Base-by-base conservation (phyloP, 2,329 filamentous ascomycete species). In the Pseudopyrenochaeta lycopersici region DNA sequence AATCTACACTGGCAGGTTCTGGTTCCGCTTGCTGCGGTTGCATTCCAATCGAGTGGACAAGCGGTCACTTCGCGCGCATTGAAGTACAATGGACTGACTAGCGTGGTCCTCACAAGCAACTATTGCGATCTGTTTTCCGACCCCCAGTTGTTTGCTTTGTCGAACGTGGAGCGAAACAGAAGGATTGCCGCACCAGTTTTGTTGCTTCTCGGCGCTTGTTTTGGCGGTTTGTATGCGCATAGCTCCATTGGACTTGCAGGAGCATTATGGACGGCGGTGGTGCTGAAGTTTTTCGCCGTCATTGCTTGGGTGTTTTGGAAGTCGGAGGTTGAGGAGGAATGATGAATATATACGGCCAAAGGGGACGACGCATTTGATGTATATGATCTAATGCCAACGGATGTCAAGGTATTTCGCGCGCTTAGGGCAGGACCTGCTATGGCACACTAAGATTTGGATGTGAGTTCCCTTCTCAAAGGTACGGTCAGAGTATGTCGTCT, bases 71-170 rank as follows among this genome's bases (percentile, higher is more conserved):
- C 88, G 64, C 79, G 90, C 3, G 86, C 89, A 0, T 75, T 94
- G 54, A 84, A 87, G 64, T 89, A 88, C 68, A 87, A 86, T 52
- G 85, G 87, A 2, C 77, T 94, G 17, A 92, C 90, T 0, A 92
- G 88, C 56, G 90, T 92, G 14, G 91, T 93, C 2, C 76, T 95
- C 54, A 94, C 91, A 1, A 92, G 89, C 70, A 87, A 91, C 57
- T 94, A 93, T 77, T 92, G 90, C 69, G 91, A 94, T 71, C 69
- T 94, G 17, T 91, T 91, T 63, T 89, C 87, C 1, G 89, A 92
- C 65, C 76, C 80, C 9, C 77, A 79, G 7, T 56, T 87, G n/a
- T 72, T 85, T 4, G 72, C 71, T 0, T 54, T 72, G 11, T 66
- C 72, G 1, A 83, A 85, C 50, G 71, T 79, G 0, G 84, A 86